Base-by-base conservation (phyloP, 2,329 filamentous ascomycete genomes). In the Ceratocystis alfenasii region DNA sequence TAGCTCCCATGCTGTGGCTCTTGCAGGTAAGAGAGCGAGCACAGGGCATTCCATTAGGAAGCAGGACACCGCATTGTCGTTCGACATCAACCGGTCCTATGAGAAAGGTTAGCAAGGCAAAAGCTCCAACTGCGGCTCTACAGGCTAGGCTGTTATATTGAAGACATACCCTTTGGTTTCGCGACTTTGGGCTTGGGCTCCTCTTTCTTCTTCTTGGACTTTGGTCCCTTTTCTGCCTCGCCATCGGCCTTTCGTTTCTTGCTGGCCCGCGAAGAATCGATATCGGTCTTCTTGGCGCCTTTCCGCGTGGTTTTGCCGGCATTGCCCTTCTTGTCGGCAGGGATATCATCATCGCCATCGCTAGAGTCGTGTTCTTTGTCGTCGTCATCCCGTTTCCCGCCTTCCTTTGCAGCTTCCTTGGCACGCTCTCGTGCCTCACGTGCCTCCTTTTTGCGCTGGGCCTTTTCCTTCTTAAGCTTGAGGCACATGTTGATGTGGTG, bases 151-250 rank as follows among this genome's bases (percentile, higher is more conserved):
- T 20, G 62, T 25, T 36, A 3, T 36, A 2, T 8, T 10, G 12
- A 30, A 22, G 20, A 65, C 68, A 66, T 76, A 85, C 83, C 90
- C 79, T 95, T 95, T 0, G 89, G 87, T 72, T 96, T 96, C 0
- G 89, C 83, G 0, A 83, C 80, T 76, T 95, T 95, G 22, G 86
- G 81, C 74, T 95, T 95, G 0, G 87, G 87, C 72, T 95, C 90
- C 69, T 96, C 90, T 77, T 95, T 95, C 79, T 95, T 95, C 79
- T 95, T 96, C 79, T 95, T 95, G 70, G 86, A 84, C 75, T 93
- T 94, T 0, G 88, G 87, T 17, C 83, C 88, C 77, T 94, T 94
- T 64, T 90, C 88, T n/a, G 83, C 82, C 70, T 92, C 87, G 6
- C 78, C 82, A 65, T 90, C 87, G 6, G 87, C 86, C 76, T 90